These are phyloP conservation scores for Yarrowia hollandica DNA, from an alignment of 805 yeast genomes.

Conservation along the genomic window DNA sequence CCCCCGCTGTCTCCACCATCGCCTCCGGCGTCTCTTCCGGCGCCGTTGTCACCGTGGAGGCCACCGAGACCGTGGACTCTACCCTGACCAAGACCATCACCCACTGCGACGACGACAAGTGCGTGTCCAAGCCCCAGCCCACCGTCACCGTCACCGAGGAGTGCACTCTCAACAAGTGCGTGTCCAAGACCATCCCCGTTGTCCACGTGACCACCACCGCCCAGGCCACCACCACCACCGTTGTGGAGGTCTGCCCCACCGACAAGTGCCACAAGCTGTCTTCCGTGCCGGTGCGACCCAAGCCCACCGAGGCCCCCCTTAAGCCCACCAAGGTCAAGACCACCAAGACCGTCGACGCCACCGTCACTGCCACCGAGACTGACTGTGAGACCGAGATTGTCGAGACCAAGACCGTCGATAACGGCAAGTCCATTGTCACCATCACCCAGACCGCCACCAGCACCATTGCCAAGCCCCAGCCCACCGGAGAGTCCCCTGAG, in stretches of 20 bases:
- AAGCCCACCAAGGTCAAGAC: slow-evolving; percentile 5
- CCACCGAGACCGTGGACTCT: slow-evolving; percentile 4
- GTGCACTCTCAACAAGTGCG: slow-evolving; percentile 8
- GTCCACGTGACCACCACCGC: not conserved
- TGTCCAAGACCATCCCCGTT: not conserved
- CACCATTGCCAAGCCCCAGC: not conserved
- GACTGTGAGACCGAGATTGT: too few relatives aligned
- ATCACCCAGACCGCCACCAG: slow-evolving; percentile 1
- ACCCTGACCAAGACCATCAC: slow-evolving; percentile 24
- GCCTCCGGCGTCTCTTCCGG: not conserved
- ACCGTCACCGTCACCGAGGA: slow-evolving; percentile 5
- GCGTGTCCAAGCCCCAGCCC: slow-evolving; percentile 8
- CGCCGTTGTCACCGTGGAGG: not conserved
- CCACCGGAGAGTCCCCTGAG: not conserved
- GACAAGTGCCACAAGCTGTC: slow-evolving; percentile 10
- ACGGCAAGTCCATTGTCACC: too few relatives aligned
- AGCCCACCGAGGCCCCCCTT: slow-evolving; percentile 9
- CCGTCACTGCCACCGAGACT: not conserved
- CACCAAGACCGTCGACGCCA: not conserved
- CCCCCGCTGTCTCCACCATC: slow-evolving; percentile 19
- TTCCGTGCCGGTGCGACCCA: not conserved
- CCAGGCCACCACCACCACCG: slow-evolving; percentile 1
- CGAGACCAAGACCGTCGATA: too few relatives aligned
- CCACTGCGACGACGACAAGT: slow-evolving; percentile 23
- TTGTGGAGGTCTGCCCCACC: slow-evolving; percentile 8